Evolutionary conservation across 345 rosid genomes (phyloP).

Genomic region (Rhodomyrtus tomentosa): DNA sequence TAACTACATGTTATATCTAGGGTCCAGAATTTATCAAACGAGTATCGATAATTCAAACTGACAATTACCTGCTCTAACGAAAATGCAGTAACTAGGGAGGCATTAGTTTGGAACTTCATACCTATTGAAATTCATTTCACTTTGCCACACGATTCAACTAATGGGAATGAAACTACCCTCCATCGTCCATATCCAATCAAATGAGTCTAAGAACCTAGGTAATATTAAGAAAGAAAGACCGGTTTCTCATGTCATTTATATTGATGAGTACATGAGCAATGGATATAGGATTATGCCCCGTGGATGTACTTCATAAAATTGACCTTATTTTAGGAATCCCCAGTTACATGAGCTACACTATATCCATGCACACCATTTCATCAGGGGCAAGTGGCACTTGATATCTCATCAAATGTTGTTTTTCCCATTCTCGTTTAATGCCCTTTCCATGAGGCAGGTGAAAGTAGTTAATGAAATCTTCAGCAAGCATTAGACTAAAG

Average conservation of each 20-base stretch:
- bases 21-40: neutral
- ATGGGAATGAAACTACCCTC: neutral
- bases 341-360: neutral
- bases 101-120: neutral
- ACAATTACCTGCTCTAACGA: neutral
- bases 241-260: neutral
- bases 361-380: neutral
- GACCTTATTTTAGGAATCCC: neutral
- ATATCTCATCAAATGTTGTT: neutral
- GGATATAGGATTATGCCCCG: neutral
- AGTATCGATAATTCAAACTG: neutral
- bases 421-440: neutral
- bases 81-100: neutral
- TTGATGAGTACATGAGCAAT: neutral
- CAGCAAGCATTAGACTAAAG: neutral
- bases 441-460: neutral
- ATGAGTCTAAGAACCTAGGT: neutral
- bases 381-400: neutral
- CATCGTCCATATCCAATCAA: neutral
- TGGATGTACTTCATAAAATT: neutral
- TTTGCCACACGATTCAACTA: neutral
- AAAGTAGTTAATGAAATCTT: neutral
- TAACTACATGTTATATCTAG: neutral
- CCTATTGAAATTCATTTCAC: neutral
- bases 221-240: neutral